These are phyloP conservation scores for Candida buenavistaensis DNA, from an alignment of 1,139 yeast genomes.

Conservation along the genomic window DNA sequence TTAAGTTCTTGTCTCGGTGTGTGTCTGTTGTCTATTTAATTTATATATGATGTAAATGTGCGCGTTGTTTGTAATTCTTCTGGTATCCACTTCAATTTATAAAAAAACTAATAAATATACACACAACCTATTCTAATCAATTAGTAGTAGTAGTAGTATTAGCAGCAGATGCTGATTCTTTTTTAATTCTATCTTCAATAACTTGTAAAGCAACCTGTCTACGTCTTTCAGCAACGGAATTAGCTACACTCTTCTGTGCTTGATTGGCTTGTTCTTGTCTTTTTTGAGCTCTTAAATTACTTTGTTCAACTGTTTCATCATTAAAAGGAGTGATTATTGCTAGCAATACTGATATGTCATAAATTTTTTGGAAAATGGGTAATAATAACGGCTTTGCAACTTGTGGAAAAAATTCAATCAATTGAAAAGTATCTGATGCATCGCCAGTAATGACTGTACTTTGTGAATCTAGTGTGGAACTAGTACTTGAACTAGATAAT, in stretches of 20 bases:
- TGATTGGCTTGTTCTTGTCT: conserved; percentile 47
- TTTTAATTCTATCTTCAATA: conserved; percentile 67
- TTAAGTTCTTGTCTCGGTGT: no score
- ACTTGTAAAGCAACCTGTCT: conserved; percentile 84
- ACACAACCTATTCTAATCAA: neutral
- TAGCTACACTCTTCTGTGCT: conserved; percentile 42
- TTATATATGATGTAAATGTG: no score
- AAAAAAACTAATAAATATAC: no score
- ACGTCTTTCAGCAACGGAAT: conserved; percentile 78
- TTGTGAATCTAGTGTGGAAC: conserved; percentile 24
- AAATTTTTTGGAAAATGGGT: conserved; percentile 54
- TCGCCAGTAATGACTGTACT: conserved; percentile 61
- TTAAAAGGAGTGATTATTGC: conserved; percentile 67
- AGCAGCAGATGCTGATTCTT: conserved; percentile 21
- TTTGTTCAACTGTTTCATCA: conserved; percentile 68
- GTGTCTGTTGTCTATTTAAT: no score
- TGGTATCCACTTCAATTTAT: no score
- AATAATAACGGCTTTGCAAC: conserved; percentile 51
- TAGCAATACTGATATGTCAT: conserved; percentile 53
- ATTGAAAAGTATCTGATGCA: conserved; percentile 85
- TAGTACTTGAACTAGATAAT: conserved; percentile 20
- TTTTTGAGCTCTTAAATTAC: conserved; percentile 70
- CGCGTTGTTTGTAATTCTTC: no score
- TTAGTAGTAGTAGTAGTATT: neutral
- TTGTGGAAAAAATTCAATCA: conserved; percentile 80